These are phyloP conservation scores for Curvularia spicifera DNA, from an alignment of 2,329 filamentous ascomycete genomes.

Conservation along the genomic window DNA sequence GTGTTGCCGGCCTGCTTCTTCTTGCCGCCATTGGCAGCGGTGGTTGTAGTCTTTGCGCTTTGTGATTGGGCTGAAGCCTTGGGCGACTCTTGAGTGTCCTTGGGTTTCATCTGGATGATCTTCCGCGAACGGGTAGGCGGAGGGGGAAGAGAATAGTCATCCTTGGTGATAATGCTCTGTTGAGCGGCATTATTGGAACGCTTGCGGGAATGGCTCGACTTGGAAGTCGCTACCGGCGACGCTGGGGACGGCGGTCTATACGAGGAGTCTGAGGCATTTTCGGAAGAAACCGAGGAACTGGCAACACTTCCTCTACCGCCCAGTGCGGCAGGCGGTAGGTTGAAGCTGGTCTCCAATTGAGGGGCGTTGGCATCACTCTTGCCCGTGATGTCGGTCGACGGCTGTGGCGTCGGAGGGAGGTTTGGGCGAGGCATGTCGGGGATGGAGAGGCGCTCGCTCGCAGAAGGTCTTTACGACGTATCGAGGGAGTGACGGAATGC, in stretches of 20 bases:
- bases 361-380: conserved; percentile 69
- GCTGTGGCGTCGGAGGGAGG: conserved; percentile 77
- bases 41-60: conserved; percentile 30
- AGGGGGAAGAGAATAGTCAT: conserved; percentile 81
- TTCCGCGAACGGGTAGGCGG: conserved; percentile 91
- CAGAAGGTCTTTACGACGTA: conserved; percentile 16
- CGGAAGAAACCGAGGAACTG: conserved; percentile 56
- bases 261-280: conserved; percentile 59
- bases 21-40: conserved; percentile 59
- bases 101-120: conserved; percentile 97
- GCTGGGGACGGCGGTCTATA: conserved; percentile 57
- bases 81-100: conserved; percentile 35
- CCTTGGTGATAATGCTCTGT: conserved; percentile 57
- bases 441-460: conserved; percentile 31
- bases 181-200: conserved; percentile 38
- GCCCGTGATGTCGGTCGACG: conserved; percentile 78
- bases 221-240: conserved; percentile 42
- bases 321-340: conserved; percentile 78
- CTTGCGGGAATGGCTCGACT: conserved; percentile 40
- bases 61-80: conserved; percentile 30
- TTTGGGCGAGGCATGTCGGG: conserved; percentile 68
- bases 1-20: conserved; percentile 73
- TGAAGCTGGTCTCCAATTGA: conserved; percentile 71
- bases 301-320: conserved; percentile 53
- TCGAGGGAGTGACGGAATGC: conserved; percentile 15